Conservation (phyloP, 2,329 filamentous ascomycete species). For the Zarea fungicola region DNA sequence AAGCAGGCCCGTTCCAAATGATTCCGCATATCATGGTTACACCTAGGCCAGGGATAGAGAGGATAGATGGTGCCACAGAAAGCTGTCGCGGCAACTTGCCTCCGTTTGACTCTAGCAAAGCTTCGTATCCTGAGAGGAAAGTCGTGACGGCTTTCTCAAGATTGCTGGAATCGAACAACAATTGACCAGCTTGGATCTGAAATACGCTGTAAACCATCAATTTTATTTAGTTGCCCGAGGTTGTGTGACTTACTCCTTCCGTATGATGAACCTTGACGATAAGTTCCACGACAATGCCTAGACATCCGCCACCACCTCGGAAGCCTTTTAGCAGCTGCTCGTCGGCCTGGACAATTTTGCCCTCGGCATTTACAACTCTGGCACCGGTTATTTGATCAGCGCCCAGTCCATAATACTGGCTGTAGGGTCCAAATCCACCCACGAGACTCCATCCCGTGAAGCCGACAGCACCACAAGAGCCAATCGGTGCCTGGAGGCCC, state of each 20-base stretch:
- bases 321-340: constrained; percentile 23
- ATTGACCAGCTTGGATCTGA: neutral
- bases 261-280: constrained; percentile 21
- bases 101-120: too few relatives aligned
- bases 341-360: constrained; percentile 23
- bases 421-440: constrained; percentile 30
- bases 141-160: too few relatives aligned
- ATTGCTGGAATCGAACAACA: constrained; percentile 11
- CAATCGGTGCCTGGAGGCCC: constrained; percentile 9
- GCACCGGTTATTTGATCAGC: constrained; percentile 32
- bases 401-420: constrained; percentile 25
- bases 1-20: too few relatives aligned
- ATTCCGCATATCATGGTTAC: too few relatives aligned
- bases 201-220: neutral
- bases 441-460: constrained; percentile 30
- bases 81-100: too few relatives aligned
- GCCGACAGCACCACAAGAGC: constrained; percentile 23
- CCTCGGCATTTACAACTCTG: constrained; percentile 21
- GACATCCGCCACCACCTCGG: constrained; percentile 21
- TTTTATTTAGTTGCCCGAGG: too few relatives aligned
- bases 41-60: too few relatives aligned
- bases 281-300: constrained; percentile 23
- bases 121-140: too few relatives aligned
- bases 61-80: too few relatives aligned
- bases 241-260: neutral